Evolutionary conservation across 2,329 filamentous ascomycete genomes (phyloP).

Genomic region (Talaromyces sp.): DNA sequence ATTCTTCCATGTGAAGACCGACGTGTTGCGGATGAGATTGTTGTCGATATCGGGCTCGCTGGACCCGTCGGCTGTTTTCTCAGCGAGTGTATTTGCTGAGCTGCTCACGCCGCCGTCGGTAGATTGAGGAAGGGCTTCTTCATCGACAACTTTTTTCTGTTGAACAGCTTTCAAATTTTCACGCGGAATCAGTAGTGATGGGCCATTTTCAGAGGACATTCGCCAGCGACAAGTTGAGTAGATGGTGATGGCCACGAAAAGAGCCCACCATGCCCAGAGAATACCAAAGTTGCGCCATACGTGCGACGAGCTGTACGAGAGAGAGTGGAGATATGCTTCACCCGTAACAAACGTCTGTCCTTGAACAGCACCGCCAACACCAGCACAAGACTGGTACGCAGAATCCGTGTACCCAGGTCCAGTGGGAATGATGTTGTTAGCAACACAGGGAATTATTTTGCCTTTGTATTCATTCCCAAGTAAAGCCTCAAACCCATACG

Average conservation of each 20-base stretch:
- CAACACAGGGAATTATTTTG: conserved; percentile 36
- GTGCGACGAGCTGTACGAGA: conserved; percentile 53
- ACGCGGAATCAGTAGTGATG: conserved; percentile 60
- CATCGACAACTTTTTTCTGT: conserved; percentile 26
- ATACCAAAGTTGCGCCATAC: conserved; percentile 63
- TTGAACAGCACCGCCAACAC: conserved; percentile 53
- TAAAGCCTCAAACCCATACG: conserved; percentile 40
- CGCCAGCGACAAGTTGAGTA: conserved; percentile 58
- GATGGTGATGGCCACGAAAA: conserved; percentile 60
- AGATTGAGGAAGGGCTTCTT: conserved; percentile 35
- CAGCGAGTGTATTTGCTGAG: conserved; percentile 14
- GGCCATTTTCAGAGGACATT: conserved; percentile 50
- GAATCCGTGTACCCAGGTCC: conserved; percentile 29
- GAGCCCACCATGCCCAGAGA: conserved; percentile 60
- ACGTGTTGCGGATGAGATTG: conserved; percentile 59
- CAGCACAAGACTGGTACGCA: conserved; percentile 49
- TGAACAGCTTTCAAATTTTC: conserved; percentile 49
- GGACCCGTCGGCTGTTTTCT: conserved; percentile 27
- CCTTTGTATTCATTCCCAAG: conserved; percentile 38
- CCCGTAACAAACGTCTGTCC: conserved; percentile 54
- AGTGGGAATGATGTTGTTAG: conserved; percentile 31
- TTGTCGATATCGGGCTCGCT: conserved; percentile 30
- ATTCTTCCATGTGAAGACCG: conserved; percentile 71
- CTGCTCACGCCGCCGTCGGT: conserved; percentile 4
- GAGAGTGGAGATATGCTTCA: conserved; percentile 56